These are phyloP conservation scores for Cerioporus squamosus DNA, from an alignment of 1,284 basidiomycete species.

Conservation along the genomic window DNA sequence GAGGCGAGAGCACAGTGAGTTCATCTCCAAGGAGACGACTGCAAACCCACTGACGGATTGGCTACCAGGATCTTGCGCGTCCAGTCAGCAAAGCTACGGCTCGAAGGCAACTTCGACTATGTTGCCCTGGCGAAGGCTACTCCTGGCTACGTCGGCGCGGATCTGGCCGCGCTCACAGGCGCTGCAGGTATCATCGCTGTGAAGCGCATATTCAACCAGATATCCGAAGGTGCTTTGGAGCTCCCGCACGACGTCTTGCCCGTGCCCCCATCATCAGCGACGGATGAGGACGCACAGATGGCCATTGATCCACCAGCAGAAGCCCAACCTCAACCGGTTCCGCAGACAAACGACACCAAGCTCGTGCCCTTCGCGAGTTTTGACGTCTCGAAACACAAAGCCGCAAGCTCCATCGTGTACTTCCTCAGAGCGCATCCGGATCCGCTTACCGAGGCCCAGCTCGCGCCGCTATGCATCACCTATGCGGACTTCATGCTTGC, in stretches of 20 bases:
- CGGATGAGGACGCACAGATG: constrained; percentile 52
- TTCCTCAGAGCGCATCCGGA: constrained; percentile 88
- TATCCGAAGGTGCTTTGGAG: constrained; percentile 70
- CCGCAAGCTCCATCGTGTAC: constrained; percentile 78
- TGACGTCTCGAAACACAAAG: constrained; percentile 44
- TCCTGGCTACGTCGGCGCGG: constrained; percentile 97
- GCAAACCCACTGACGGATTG: neutral
- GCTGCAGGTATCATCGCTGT: constrained; percentile 96
- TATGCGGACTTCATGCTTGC: constrained; percentile 81
- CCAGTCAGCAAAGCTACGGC: constrained; percentile 72
- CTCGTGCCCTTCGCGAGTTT: constrained; percentile 47
- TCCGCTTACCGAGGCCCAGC: constrained; percentile 78
- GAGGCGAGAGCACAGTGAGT: constrained; percentile 86
- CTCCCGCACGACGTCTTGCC: constrained; percentile 46
- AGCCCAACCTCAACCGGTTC: constrained; percentile 3
- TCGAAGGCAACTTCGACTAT: constrained; percentile 87
- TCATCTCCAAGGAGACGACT: neutral
- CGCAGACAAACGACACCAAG: constrained; percentile 25
- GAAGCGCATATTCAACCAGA: constrained; percentile 91
- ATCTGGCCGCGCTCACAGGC: constrained; percentile 88
- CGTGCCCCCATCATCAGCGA: neutral
- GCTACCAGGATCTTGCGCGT: constrained; percentile 81
- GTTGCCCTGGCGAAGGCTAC: constrained; percentile 86
- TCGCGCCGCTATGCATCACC: constrained; percentile 81
- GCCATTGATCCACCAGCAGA: constrained; percentile 44